phyloP scores from a whole-genome alignment of 176 grass and related monocot species.

The Cenchrus americanus region DNA sequence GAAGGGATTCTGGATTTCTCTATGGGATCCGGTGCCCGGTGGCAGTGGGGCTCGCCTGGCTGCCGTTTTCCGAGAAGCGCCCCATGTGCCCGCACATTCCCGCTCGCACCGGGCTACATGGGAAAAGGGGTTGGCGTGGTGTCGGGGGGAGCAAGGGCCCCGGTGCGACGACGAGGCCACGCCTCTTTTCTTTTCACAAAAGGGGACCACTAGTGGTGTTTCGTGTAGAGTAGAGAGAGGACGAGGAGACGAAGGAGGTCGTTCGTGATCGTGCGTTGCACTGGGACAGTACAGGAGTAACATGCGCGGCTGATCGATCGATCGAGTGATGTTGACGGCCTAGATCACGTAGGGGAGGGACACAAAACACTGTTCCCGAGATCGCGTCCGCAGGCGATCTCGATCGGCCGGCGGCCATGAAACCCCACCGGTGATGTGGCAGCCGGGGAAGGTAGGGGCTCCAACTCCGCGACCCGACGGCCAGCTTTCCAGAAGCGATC shows the following conservation, averaged over 20 bases:
- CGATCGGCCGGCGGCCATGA: background rate
- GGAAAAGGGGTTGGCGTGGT: slow-evolving; percentile 2
- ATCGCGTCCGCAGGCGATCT: background rate
- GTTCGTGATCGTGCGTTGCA: slow-evolving; percentile 1
- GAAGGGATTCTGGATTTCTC: slow-evolving; percentile 39
- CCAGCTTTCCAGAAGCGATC: background rate
- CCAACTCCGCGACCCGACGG: background rate
- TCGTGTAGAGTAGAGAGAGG: no score
- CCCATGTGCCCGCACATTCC: slow-evolving; percentile 64
- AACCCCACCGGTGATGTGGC: background rate
- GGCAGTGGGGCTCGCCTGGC: background rate
- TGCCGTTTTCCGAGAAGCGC: slow-evolving; percentile 57
- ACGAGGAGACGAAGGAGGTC: no score
- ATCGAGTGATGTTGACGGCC: background rate
- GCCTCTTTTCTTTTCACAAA: background rate
- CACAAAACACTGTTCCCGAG: background rate
- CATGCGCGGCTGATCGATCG: background rate
- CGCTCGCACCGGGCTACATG: slow-evolving; percentile 16
- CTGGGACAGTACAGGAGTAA: slow-evolving; percentile 1
- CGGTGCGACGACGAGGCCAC: background rate
- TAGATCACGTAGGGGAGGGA: background rate
- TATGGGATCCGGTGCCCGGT: slow-evolving; percentile 7
- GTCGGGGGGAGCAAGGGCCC: slow-evolving; percentile 39
- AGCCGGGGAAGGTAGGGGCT: background rate
- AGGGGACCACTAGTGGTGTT: background rate